Percentiles rank a stretch among this genome's conserved stretches.
Conservation (phyloP, 805 yeast genomes). For the Suhomyces prunicola region DNA sequence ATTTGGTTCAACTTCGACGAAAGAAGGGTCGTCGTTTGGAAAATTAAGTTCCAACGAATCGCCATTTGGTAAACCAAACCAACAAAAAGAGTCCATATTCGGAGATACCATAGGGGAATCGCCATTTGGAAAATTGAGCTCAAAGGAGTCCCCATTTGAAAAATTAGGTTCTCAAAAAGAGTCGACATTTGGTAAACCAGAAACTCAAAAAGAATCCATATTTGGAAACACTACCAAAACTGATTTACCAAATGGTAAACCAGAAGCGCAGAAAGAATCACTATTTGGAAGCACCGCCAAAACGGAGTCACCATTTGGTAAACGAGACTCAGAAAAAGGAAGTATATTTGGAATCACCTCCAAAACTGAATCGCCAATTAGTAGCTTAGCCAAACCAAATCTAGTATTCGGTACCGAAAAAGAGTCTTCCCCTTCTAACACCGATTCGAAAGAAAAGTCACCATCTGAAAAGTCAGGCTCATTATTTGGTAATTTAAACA, state of each 20-base stretch:
- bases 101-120: constrained; percentile 6
- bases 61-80: not conserved
- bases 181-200: constrained; percentile 8
- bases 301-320: not conserved
- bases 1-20: not conserved
- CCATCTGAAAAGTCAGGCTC: not conserved
- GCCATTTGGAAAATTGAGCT: not conserved
- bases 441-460: not conserved
- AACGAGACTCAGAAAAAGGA: not conserved
- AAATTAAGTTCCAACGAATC: constrained; percentile 1
- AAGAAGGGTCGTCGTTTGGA: constrained; percentile 5
- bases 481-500: not conserved
- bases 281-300: not conserved
- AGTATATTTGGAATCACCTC: not conserved
- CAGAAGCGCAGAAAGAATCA: not conserved
- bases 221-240: not conserved
- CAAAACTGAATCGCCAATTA: not conserved
- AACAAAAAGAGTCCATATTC: no score
- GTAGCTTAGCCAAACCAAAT: not conserved
- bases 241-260: not conserved
- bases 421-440: not conserved
- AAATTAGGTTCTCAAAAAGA: not conserved
- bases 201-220: constrained; percentile 3
- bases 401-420: not conserved
- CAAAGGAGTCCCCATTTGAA: constrained; percentile 4